These are phyloP conservation scores for Tetrapisispora arboricola DNA, from an alignment of 805 yeast species.

Conservation along the genomic window DNA sequence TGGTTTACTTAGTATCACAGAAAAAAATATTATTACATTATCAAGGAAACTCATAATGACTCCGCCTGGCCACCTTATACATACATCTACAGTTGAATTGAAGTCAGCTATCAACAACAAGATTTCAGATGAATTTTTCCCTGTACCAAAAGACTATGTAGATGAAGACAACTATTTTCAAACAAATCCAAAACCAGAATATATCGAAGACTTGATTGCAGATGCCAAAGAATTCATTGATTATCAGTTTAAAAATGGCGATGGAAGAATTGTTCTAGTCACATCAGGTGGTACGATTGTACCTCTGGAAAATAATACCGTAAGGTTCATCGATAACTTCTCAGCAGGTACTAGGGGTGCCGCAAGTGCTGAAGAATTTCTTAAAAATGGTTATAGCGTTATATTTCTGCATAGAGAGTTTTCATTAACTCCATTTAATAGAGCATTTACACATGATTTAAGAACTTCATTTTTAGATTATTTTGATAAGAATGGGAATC, in stretches of 20 bases:
- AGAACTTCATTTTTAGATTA: constrained; percentile 73
- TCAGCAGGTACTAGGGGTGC: constrained; percentile 98
- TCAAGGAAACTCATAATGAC: background rate
- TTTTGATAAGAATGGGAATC: constrained; percentile 50
- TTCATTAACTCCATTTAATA: constrained; percentile 83
- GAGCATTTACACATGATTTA: constrained; percentile 78
- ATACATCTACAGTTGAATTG: constrained; percentile 63
- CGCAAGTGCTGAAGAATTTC: constrained; percentile 83
- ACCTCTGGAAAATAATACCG: constrained; percentile 94
- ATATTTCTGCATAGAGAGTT: constrained; percentile 88
- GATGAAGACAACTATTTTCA: constrained; percentile 65
- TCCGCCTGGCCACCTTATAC: constrained; percentile 24
- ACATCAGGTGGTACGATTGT: constrained; percentile 98
- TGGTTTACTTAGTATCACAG: too few species aligned
- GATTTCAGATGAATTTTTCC: constrained; percentile 50
- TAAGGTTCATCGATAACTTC: constrained; percentile 91
- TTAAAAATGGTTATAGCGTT: constrained; percentile 82
- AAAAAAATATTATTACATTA: too few species aligned
- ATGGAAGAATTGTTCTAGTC: constrained; percentile 60
- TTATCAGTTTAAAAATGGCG: constrained; percentile 35
- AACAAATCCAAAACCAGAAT: constrained; percentile 61
- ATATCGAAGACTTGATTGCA: constrained; percentile 49
- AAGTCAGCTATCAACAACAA: constrained; percentile 69
- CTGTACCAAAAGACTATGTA: constrained; percentile 59
- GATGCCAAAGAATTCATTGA: constrained; percentile 54